Percentiles rank a stretch among this genome's conserved stretches.
These are phyloP conservation scores for Oleoguttula mirabilis DNA, from an alignment of 495 filamentous ascomycete genomes.

Conservation along the genomic window DNA sequence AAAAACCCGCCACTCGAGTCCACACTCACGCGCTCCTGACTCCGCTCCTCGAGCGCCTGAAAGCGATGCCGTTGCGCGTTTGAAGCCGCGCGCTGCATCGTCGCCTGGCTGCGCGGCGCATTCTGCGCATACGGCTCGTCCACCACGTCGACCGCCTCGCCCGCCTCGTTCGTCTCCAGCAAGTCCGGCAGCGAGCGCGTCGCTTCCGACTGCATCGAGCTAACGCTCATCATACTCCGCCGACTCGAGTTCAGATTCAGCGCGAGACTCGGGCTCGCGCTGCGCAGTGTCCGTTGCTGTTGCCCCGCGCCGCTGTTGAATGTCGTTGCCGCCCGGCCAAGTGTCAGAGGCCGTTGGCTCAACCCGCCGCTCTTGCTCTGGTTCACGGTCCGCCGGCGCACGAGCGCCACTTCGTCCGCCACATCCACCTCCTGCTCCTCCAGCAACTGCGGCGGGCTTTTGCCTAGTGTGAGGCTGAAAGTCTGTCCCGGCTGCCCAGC, in stretches of 20 bases:
- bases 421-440: constrained; percentile 18
- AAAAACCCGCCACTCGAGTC: constrained; percentile 18
- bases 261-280: constrained; percentile 2
- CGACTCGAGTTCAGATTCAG: neutral
- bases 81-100: constrained; percentile 18
- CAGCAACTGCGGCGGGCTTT: constrained; percentile 14
- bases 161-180: constrained; percentile 5
- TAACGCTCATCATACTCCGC: constrained; percentile 6
- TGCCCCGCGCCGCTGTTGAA: constrained; percentile 10
- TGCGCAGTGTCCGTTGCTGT: constrained; percentile 1
- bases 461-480: constrained; percentile 18
- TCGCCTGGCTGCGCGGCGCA: constrained; percentile 18
- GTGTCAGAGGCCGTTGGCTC: constrained; percentile 12
- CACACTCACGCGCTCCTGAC: constrained; percentile 15
- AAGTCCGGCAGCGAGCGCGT: constrained; percentile 13
- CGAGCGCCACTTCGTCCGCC: constrained; percentile 18
- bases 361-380: constrained; percentile 16
- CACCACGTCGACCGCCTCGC: constrained; percentile 3
- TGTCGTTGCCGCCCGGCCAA: constrained; percentile 13
- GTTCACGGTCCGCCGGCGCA: constrained; percentile 19
- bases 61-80: constrained; percentile 19
- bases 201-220: constrained; percentile 12
- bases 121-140: constrained; percentile 22
- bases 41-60: constrained; percentile 18
- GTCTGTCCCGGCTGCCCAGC: constrained; percentile 21